These are phyloP conservation scores for Pleodorina starrii DNA, from an alignment of 139 green algal species.

Conservation along the genomic window DNA sequence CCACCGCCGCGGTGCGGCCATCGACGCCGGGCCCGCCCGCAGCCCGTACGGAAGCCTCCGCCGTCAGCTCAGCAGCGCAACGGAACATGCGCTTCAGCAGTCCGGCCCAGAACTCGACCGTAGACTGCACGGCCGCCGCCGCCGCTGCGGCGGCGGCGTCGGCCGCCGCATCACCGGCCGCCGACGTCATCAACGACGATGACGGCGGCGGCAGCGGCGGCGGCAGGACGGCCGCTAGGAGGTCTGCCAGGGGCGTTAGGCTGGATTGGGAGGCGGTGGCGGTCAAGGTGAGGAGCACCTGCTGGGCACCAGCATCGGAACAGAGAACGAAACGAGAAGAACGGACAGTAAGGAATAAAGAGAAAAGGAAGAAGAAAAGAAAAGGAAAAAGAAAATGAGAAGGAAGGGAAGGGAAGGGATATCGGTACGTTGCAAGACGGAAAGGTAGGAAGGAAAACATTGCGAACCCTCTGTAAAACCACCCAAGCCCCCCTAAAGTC, in stretches of 20 bases:
- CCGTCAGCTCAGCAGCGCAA: background rate
- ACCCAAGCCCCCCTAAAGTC: no score
- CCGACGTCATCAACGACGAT: background rate
- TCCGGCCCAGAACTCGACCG: background rate
- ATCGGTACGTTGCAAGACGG: no score
- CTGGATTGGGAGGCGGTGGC: background rate
- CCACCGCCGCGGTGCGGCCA: background rate
- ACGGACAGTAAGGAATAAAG: no score
- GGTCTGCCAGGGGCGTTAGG: background rate
- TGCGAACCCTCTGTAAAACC: no score
- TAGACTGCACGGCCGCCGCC: background rate
- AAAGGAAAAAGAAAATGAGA: no score
- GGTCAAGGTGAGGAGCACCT: slow-evolving; percentile 4
- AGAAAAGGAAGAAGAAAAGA: no score
- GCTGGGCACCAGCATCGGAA: no score
- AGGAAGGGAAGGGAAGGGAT: no score
- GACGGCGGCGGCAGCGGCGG: background rate
- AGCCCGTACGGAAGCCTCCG: background rate
- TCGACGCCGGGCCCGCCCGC: no score
- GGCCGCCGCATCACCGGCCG: background rate
- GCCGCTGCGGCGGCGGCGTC: background rate
- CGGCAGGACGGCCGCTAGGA: background rate
- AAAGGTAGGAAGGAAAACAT: no score
- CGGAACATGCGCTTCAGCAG: background rate
- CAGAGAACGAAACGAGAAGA: no score